Evolutionary conservation across 2,329 filamentous ascomycete species (phyloP).

Genomic region (Leptosphaerulina australis): DNA sequence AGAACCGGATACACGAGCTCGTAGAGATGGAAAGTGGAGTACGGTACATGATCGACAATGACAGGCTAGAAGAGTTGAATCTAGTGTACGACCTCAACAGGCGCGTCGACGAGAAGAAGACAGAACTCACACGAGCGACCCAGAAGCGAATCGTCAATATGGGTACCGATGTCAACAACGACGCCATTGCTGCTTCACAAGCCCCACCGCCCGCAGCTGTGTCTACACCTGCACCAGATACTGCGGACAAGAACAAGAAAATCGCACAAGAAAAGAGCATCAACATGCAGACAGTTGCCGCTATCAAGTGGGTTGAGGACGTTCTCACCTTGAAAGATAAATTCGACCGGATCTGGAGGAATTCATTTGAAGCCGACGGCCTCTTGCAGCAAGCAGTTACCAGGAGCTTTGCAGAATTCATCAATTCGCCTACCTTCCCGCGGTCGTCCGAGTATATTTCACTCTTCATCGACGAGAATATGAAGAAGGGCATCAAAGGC

Average conservation of each 20-base stretch:
- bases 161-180: conserved; percentile 81
- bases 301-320: conserved; percentile 94
- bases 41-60: conserved; percentile 88
- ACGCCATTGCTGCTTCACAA: conserved; percentile 62
- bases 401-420: conserved; percentile 88
- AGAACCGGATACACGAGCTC: conserved; percentile 77
- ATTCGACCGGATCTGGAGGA: conserved; percentile 78
- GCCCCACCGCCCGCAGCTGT: conserved; percentile 53
- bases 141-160: conserved; percentile 78
- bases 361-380: conserved; percentile 76
- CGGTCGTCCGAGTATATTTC: conserved; percentile 92
- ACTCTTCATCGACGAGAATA: conserved; percentile 93
- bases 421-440: conserved; percentile 74
- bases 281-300: conserved; percentile 82
- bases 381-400: conserved; percentile 81
- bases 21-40: conserved; percentile 87
- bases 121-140: conserved; percentile 71
- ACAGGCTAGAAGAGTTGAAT: conserved; percentile 77
- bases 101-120: conserved; percentile 76
- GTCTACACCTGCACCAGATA: conserved; percentile 48
- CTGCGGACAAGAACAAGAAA: conserved; percentile 59
- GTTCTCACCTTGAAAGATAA: conserved; percentile 85
- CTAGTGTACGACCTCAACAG: conserved; percentile 80
- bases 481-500: conserved; percentile 91
- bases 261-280: conserved; percentile 55